These are phyloP conservation scores for Lactifluus rugatus DNA, from an alignment of 768 basidiomycete genomes.

Conservation along the genomic window DNA sequence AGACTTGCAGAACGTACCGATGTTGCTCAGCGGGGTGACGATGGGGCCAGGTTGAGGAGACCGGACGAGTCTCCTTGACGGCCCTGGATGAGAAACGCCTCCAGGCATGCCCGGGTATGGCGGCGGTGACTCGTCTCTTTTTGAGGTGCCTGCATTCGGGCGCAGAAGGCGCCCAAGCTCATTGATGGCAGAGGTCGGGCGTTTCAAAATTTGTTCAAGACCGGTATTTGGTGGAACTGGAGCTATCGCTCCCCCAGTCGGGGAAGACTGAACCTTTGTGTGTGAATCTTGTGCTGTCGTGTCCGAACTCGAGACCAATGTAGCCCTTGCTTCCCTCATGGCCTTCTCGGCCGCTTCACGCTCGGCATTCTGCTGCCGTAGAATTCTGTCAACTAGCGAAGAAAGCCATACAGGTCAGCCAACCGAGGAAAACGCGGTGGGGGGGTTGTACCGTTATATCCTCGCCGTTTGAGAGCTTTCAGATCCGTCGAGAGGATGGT, in stretches of 20 bases:
- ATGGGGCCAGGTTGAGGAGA: slow-evolving; percentile 14
- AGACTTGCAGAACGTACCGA: slow-evolving; percentile 26
- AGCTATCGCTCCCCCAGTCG: not conserved
- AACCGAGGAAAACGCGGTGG: slow-evolving; percentile 10
- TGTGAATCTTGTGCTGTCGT: slow-evolving; percentile 2
- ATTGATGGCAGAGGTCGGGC: not conserved
- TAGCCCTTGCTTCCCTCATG: slow-evolving; percentile 28
- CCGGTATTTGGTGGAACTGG: not conserved
- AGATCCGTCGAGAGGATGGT: slow-evolving; percentile 91
- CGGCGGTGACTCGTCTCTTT: not conserved
- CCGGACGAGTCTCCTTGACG: too few relatives aligned
- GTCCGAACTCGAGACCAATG: slow-evolving; percentile 16
- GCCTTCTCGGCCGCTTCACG: slow-evolving; percentile 44
- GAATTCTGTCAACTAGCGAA: slow-evolving; percentile 72
- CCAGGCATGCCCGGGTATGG: not conserved
- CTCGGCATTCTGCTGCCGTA: slow-evolving; percentile 73
- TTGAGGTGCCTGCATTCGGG: not conserved
- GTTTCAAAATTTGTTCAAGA: slow-evolving; percentile 15
- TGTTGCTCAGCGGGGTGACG: slow-evolving; percentile 36
- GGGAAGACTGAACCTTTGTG: not conserved
- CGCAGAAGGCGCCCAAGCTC: not conserved
- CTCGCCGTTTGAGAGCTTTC: slow-evolving; percentile 67
- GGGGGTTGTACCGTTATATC: slow-evolving; percentile 60
- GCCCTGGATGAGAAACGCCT: not conserved
- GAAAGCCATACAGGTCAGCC: slow-evolving; percentile 19